These are phyloP conservation scores for Tulasnella sp. DNA, from an alignment of 768 basidiomycete species.

Conservation along the genomic window DNA sequence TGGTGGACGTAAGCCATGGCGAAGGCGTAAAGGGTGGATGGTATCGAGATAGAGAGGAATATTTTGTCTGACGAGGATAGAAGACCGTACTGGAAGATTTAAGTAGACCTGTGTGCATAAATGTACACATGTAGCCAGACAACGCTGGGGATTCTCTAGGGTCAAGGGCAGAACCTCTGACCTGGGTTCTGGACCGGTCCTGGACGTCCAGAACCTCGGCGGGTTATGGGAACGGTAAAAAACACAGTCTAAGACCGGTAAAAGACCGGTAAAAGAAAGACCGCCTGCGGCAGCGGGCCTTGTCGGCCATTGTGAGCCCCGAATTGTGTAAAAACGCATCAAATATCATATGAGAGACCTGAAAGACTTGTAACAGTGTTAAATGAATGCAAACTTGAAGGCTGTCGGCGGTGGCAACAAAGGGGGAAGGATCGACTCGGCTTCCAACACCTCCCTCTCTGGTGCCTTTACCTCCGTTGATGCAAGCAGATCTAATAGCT, in stretches of 20 bases:
- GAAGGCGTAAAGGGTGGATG: no score
- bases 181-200: background rate
- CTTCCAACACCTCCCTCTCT: background rate
- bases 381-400: background rate
- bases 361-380: background rate
- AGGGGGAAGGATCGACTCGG: background rate
- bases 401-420: no score
- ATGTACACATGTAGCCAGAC: no score
- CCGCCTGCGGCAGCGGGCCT: background rate
- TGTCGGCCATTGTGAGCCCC: background rate
- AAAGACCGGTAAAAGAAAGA: background rate
- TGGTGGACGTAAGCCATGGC: no score
- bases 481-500: background rate
- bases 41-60: no score
- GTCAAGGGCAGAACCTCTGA: no score
- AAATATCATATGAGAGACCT: background rate
- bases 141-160: no score
- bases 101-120: no score
- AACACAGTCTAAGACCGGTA: background rate
- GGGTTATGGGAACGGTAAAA: background rate
- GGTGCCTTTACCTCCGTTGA: background rate
- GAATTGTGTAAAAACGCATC: background rate
- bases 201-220: background rate
- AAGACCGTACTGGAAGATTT: no score
- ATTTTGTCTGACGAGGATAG: no score